These are phyloP conservation scores for Sporothrix brasiliensis DNA, from an alignment of 2,329 filamentous ascomycete genomes.

Conservation along the genomic window DNA sequence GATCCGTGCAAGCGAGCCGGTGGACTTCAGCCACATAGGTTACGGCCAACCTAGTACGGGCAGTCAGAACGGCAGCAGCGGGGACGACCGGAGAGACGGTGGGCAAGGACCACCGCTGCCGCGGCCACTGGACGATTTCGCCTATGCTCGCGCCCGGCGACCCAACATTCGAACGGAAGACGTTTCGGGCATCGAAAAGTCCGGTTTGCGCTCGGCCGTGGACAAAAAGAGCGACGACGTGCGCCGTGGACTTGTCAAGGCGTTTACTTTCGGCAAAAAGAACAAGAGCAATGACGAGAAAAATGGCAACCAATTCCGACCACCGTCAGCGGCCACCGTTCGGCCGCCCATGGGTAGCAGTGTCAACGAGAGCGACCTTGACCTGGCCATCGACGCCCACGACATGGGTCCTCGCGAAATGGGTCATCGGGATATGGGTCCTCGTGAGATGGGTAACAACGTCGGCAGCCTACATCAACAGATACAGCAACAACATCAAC, in stretches of 20 bases:
- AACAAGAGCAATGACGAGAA: constrained; percentile 43
- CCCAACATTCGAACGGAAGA: constrained; percentile 54
- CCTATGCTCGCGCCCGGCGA: constrained; percentile 49
- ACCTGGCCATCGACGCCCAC: constrained; percentile 35
- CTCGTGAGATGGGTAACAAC: constrained; percentile 25
- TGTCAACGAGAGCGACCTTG: constrained; percentile 32
- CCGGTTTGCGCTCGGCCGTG: constrained; percentile 54
- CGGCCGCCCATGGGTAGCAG: constrained; percentile 39
- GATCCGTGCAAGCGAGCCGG: constrained; percentile 42
- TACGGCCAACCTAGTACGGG: constrained; percentile 41
- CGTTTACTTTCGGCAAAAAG: constrained; percentile 57
- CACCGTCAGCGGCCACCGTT: constrained; percentile 47
- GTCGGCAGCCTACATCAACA: constrained; percentile 29
- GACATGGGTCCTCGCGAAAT: constrained; percentile 22
- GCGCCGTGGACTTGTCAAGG: constrained; percentile 56
- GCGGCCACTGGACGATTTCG: constrained; percentile 49
- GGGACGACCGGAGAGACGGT: constrained; percentile 43
- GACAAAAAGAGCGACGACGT: constrained; percentile 61
- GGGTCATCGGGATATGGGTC: constrained; percentile 11
- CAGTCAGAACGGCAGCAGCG: constrained; percentile 48
- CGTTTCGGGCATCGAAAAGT: constrained; percentile 58
- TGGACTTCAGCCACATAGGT: constrained; percentile 39
- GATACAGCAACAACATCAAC: constrained; percentile 29
- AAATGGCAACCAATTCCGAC: constrained; percentile 40
- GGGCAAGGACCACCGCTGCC: constrained; percentile 34